Base-by-base conservation (phyloP, 176 grass and related monocot genomes). In the Carex littledalei region DNA sequence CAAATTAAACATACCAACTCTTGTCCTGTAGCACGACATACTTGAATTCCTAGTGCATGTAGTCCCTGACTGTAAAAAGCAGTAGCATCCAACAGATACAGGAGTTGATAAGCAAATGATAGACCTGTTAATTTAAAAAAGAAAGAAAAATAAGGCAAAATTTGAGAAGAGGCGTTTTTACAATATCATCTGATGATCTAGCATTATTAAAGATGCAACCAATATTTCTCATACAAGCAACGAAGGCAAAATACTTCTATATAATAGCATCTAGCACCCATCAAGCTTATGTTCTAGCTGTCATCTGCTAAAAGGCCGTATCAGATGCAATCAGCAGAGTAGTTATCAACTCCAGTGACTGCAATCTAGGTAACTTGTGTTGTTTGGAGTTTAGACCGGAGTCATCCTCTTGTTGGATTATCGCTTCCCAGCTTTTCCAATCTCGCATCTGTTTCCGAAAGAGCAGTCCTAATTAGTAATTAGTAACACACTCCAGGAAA, bases 1-100 rank as follows among this genome's bases (percentile, higher is more conserved):
- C 83, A 66, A 58, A 45, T 16, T 45, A 85, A 82, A 78, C 43
- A 65, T 94, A 98, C 96, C 96, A 94, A 67, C 86, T 98, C 96
- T 94, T 98, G 96, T 59, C 92, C 96, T 60, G 93, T 95, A 81
- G 96, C 93, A 84, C 96, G 96, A 62, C 93, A 98, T 55, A 98
- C 91, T 57, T 98, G 96, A 90, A 98, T 80, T 35, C 95, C 93
- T 56, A 98, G 86, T n/a, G 84, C 86, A 88, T 98, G 93, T 47
- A 98, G 83, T 31, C 85, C 89, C 84, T 90, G 91, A 88, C 86
- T 86, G 82, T 99, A 94, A 87, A 94, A 95, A 68, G 82, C 93
- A 89, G 93, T 99, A 73, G 87, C 90, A 87, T 99, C 96, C 93
- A 99, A 89, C 47, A 99, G 80, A 89, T 99, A 99, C 29, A 99